A percentile compares a stretch with the other conserved stretches of the same genome.
Evolutionary conservation across 352 stramenopile species (phyloP).

Genomic region (Phytophthora gonapodyides): DNA sequence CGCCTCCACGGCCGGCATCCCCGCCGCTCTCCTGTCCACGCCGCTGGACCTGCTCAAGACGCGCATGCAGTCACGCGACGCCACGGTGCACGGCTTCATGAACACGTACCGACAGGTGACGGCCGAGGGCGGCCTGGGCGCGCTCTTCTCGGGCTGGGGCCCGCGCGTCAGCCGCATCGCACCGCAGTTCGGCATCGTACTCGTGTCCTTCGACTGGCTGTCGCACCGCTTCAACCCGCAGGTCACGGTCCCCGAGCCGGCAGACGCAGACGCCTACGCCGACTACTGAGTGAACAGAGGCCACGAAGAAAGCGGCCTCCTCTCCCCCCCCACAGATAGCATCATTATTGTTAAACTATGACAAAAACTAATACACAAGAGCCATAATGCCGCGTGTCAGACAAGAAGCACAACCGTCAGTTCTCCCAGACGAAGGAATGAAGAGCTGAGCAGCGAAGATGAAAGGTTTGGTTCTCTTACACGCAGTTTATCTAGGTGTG

Average conservation of each 20-base stretch:
- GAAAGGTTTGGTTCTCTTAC: conserved; percentile 11
- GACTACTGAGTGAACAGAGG: conserved; percentile 33
- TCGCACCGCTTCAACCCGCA: conserved; percentile 57
- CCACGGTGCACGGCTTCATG: conserved; percentile 45
- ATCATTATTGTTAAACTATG: conserved; percentile 42
- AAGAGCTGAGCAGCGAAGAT: background rate
- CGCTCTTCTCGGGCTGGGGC: conserved; percentile 73
- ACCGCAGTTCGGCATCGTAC: conserved; percentile 83
- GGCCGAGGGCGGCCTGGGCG: conserved; percentile 50
- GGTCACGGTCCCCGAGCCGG: conserved; percentile 23
- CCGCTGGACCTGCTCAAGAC: conserved; percentile 82
- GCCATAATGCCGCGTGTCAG: conserved; percentile 19
- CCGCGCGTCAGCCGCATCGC: conserved; percentile 76
- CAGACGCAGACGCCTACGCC: conserved; percentile 34
- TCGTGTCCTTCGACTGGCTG: conserved; percentile 83
- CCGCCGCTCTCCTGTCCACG: conserved; percentile 77
- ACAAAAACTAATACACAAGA: conserved; percentile 36
- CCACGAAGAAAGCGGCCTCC: background rate
- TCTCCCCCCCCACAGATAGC: conserved; percentile 11
- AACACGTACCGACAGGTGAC: conserved; percentile 61
- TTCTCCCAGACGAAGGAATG: background rate
- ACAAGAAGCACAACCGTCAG: conserved; percentile 9
- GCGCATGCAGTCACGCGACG: conserved; percentile 74
- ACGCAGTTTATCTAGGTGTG: conserved; percentile 18
- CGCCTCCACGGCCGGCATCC: conserved; percentile 69